A percentile compares a stretch with the other conserved stretches of the same genome.
phyloP scores from a whole-genome alignment of 495 filamentous ascomycete genomes.

The Xylaria longipes region DNA sequence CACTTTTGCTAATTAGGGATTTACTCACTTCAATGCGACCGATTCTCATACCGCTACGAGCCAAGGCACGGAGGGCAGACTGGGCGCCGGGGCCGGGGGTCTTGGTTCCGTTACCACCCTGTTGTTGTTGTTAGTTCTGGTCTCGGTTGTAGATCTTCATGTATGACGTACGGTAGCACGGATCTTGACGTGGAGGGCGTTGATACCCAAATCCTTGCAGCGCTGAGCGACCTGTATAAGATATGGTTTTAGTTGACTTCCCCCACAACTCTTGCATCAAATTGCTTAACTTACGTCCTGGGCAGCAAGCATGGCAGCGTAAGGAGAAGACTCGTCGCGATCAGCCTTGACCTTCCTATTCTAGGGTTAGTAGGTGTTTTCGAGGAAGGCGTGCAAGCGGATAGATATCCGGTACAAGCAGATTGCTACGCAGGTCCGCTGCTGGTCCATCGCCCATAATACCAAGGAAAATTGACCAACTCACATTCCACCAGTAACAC shows the following conservation, averaged over 20 bases:
- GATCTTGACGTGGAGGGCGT: constrained; percentile 99
- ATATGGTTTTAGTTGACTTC: background rate
- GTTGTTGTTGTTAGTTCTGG: constrained; percentile 2
- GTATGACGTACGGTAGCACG: constrained; percentile 91
- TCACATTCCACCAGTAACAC: constrained; percentile 96
- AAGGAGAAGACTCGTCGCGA: constrained; percentile 98
- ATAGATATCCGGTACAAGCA: background rate
- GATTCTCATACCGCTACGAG: constrained; percentile 99
- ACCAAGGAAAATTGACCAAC: background rate
- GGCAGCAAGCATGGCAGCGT: constrained; percentile 99
- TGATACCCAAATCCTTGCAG: constrained; percentile 99
- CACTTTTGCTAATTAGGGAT: background rate
- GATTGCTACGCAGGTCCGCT: background rate
- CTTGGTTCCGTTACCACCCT: constrained; percentile 92
- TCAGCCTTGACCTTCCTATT: constrained; percentile 95
- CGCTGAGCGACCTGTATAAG: constrained; percentile 69
- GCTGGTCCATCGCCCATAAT: background rate
- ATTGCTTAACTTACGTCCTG: constrained; percentile 63
- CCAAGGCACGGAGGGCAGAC: constrained; percentile 97
- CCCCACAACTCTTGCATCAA: background rate
- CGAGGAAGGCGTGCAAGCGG: background rate
- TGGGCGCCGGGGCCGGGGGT: constrained; percentile 98
- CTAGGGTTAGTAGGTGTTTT: background rate
- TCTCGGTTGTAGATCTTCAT: background rate
- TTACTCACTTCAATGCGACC: constrained; percentile 78